These are phyloP conservation scores for Candida nitratophila DNA, from an alignment of 805 yeast genomes.

Conservation along the genomic window DNA sequence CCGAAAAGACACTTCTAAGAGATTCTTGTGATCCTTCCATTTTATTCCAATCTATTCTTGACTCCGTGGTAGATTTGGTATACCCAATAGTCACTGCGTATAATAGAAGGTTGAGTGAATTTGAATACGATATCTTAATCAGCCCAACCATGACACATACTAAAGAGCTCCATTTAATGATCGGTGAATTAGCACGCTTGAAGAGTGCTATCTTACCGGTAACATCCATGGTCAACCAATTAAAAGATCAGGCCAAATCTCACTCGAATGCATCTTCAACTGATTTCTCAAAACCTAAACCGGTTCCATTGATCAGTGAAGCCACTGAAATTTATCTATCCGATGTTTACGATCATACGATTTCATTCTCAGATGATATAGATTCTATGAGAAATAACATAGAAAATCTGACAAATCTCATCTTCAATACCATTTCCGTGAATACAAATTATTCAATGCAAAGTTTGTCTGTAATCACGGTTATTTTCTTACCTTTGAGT, in stretches of 20 bases:
- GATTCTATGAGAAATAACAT: constrained; percentile 47
- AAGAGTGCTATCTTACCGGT: constrained; percentile 41
- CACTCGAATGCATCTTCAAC: not conserved
- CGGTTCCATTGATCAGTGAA: constrained; percentile 28
- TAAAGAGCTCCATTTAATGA: constrained; percentile 44
- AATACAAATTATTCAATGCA: constrained; percentile 50
- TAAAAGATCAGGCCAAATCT: constrained; percentile 30
- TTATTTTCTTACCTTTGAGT: constrained; percentile 49
- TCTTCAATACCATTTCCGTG: constrained; percentile 51
- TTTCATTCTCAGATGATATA: constrained; percentile 44
- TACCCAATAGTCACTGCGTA: constrained; percentile 50
- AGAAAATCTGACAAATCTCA: constrained; percentile 41
- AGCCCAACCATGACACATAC: constrained; percentile 46
- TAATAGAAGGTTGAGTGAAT: constrained; percentile 36
- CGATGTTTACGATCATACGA: constrained; percentile 51
- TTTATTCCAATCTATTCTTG: constrained; percentile 47
- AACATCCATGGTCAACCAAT: constrained; percentile 37
- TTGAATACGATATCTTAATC: constrained; percentile 43
- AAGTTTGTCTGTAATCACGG: constrained; percentile 47
- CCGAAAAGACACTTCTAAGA: constrained; percentile 40
- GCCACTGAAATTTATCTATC: constrained; percentile 40
- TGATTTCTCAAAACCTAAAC: no score
- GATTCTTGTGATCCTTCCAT: constrained; percentile 46
- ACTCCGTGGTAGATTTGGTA: constrained; percentile 45
- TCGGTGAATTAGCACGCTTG: constrained; percentile 43